These are phyloP conservation scores for Fagus sylvatica DNA, from an alignment of 306 rosid species.

Conservation along the genomic window DNA sequence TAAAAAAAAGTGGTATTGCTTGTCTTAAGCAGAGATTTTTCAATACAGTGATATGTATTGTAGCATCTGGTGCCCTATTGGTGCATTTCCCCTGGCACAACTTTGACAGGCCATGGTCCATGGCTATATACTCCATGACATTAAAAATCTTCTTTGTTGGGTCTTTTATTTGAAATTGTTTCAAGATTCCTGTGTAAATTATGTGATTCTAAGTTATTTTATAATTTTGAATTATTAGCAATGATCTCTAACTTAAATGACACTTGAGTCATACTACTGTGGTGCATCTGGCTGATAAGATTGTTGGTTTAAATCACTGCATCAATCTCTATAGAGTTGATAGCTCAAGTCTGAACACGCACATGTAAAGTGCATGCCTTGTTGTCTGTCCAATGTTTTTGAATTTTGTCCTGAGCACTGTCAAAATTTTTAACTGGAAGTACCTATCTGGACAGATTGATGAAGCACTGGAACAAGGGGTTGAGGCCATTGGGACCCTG, in stretches of 20 bases:
- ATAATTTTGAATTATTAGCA: not conserved
- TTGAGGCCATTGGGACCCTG: slow-evolving; percentile 64
- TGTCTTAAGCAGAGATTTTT: slow-evolving; percentile 1
- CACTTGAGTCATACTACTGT: not conserved
- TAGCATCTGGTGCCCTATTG: not conserved
- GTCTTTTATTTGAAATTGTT: not conserved
- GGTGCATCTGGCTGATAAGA: not conserved
- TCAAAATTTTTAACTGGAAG: not conserved
- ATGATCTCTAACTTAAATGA: not conserved
- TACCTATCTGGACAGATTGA: slow-evolving; percentile 54
- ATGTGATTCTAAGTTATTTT: not conserved
- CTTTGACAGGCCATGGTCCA: not conserved
- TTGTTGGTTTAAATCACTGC: not conserved
- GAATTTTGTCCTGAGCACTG: not conserved
- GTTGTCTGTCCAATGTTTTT: not conserved
- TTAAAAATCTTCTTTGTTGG: not conserved
- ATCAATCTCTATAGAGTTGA: not conserved
- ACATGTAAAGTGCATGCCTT: not conserved
- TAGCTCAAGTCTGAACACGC: not conserved
- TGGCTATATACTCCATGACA: not conserved
- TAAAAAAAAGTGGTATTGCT: not conserved
- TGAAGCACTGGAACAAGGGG: slow-evolving; percentile 73
- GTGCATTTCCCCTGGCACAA: not conserved
- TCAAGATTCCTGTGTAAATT: not conserved
- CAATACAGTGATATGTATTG: not conserved